phyloP scores from a whole-genome alignment of 768 basidiomycete genomes.

The Lactarius vividus region DNA sequence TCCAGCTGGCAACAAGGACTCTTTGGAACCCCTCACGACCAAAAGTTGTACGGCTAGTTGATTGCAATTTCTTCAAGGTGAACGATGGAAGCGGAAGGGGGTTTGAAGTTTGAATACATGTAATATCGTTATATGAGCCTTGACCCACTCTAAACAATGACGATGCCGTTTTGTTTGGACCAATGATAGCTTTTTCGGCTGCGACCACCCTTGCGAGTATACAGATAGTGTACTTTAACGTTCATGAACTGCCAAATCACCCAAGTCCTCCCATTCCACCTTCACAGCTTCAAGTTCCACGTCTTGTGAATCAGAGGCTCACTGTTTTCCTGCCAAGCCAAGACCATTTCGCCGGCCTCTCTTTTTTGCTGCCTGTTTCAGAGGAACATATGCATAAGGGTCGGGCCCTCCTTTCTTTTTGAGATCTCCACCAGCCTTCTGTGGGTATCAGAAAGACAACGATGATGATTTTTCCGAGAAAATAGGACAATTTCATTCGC shows the following conservation, averaged over 20 bases:
- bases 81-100: neutral
- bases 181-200: neutral
- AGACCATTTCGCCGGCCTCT: constrained; percentile 45
- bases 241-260: neutral
- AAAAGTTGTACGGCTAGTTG: constrained; percentile 63
- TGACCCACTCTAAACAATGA: neutral
- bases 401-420: constrained; percentile 83
- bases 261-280: neutral
- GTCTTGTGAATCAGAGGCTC: constrained; percentile 21
- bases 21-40: constrained; percentile 72
- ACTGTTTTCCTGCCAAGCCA: constrained; percentile 65
- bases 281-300: neutral
- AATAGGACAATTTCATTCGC: constrained; percentile 30
- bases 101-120: neutral
- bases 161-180: neutral
- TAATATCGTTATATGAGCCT: neutral
- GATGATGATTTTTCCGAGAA: constrained; percentile 5
- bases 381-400: constrained; percentile 88
- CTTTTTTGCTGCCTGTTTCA: constrained; percentile 79
- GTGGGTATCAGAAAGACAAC: constrained; percentile 23
- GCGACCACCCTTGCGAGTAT: neutral
- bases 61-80: neutral
- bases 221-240: neutral
- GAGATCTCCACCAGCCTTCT: constrained; percentile 95
- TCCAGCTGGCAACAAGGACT: constrained; percentile 58